Percentiles rank a stretch among this genome's conserved stretches.
Conservation (phyloP, 108 stramenopile species). For the Skeletonema grethae region DNA sequence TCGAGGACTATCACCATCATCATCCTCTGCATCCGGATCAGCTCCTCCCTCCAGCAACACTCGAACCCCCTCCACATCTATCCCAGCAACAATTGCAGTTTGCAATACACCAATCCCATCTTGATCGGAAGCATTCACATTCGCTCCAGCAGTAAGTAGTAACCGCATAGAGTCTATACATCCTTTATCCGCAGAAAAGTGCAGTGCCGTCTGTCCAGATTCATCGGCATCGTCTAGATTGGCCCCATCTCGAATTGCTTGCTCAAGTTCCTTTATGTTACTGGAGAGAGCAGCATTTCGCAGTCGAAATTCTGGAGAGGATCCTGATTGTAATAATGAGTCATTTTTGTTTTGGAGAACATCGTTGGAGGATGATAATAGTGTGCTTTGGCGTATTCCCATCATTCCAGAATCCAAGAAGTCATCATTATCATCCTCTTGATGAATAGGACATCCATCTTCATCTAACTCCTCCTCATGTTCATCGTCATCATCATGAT, state of each 20-base stretch:
- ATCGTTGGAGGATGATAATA: not conserved
- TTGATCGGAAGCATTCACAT: constrained; percentile 68
- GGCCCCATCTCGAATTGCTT: constrained; percentile 28
- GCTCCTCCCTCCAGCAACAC: constrained; percentile 70
- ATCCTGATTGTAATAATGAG: constrained; percentile 14
- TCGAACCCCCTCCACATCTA: constrained; percentile 53
- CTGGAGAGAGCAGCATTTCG: constrained; percentile 57
- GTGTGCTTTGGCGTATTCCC: constrained; percentile 42
- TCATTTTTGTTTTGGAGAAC: not conserved
- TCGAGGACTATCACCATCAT: constrained; percentile 81
- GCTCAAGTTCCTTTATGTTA: constrained; percentile 36
- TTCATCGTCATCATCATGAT: constrained; percentile 44
- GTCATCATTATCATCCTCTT: constrained; percentile 40
- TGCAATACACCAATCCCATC: constrained; percentile 82
- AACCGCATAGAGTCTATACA: constrained; percentile 58
- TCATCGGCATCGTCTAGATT: constrained; percentile 60
- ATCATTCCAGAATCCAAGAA: constrained; percentile 40
- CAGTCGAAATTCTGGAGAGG: constrained; percentile 36
- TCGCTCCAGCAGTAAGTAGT: constrained; percentile 64
- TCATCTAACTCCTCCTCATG: constrained; percentile 45
- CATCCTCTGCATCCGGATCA: constrained; percentile 76
- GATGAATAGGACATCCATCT: constrained; percentile 58
- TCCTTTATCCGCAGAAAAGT: constrained; percentile 79
- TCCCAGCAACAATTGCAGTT: constrained; percentile 76
- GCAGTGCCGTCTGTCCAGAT: constrained; percentile 75